phyloP scores from a whole-genome alignment of 73 alveolate species.

The Paramecium biaurelia region DNA sequence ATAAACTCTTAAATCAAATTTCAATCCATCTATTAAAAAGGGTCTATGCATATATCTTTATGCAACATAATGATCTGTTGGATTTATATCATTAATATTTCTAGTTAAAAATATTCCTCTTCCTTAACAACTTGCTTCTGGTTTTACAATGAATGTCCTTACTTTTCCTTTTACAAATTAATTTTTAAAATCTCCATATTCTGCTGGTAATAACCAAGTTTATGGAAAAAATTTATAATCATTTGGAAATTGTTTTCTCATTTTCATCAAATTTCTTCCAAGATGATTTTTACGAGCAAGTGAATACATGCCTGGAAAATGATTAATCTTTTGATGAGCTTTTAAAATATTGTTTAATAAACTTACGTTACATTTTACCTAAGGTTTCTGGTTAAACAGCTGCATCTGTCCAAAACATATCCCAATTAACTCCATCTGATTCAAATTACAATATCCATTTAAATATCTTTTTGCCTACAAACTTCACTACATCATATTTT shows the following conservation, averaged over 20 bases:
- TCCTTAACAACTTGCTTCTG: constrained; percentile 93
- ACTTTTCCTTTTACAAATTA: constrained; percentile 59
- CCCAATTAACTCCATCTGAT: constrained; percentile 68
- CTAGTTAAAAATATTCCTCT: constrained; percentile 93
- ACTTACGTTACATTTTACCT: constrained; percentile 68
- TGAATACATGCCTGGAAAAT: constrained; percentile 90
- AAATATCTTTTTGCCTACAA: constrained; percentile 74
- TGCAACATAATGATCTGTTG: constrained; percentile 87
- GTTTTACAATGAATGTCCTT: constrained; percentile 86
- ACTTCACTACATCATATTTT: constrained; percentile 73
- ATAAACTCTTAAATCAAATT: constrained; percentile 95
- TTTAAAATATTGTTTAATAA: constrained; percentile 29
- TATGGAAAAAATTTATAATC: constrained; percentile 80
- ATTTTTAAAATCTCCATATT: constrained; percentile 58
- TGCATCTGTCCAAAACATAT: constrained; percentile 72
- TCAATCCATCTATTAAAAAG: constrained; percentile 89
- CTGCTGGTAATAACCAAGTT: constrained; percentile 89
- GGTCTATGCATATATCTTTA: constrained; percentile 90
- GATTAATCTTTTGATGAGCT: constrained; percentile 86
- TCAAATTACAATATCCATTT: constrained; percentile 59
- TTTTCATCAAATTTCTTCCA: constrained; percentile 82
- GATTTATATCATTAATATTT: constrained; percentile 79
- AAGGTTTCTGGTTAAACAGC: constrained; percentile 72
- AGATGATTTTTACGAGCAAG: constrained; percentile 90
- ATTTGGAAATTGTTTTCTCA: constrained; percentile 73